Conservation (phyloP, 768 basidiomycete genomes). For the Hortiboletus campestris region DNA sequence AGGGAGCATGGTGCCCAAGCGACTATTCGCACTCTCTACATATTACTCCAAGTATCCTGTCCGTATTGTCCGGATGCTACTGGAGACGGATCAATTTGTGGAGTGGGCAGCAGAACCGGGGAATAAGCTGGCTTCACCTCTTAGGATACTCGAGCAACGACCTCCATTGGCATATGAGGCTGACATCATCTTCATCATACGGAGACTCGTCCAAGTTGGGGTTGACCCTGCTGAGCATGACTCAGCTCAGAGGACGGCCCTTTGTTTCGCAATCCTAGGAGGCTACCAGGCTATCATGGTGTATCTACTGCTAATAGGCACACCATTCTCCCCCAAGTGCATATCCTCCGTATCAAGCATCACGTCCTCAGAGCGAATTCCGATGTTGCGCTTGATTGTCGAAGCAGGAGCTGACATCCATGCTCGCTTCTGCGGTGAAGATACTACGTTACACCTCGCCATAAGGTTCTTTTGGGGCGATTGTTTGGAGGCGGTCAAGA, state of each 20-base stretch:
- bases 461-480: not conserved
- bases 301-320: not conserved
- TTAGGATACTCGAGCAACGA: not conserved
- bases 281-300: not conserved
- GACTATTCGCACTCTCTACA: not conserved
- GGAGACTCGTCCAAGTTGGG: constrained; percentile 7
- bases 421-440: not conserved
- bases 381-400: not conserved
- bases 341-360: not conserved
- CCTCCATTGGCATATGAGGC: constrained; percentile 3
- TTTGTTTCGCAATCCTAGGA: constrained; percentile 1
- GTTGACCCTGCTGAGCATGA: not conserved
- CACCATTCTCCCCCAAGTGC: not conserved
- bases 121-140: not conserved
- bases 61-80: constrained; percentile 1
- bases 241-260: not conserved
- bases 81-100: constrained; percentile 5
- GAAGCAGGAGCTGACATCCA: not conserved
- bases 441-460: not conserved
- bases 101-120: constrained; percentile 7
- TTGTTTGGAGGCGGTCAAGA: not conserved
- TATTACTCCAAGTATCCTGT: not conserved
- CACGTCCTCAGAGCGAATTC: not conserved
- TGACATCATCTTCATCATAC: constrained; percentile 6
- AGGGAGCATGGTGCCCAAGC: constrained; percentile 2